Evolutionary conservation across 2,329 filamentous ascomycete species (phyloP), one percentile per base, ranked within the genome.

Genomic region (Helotiales sp.): DNA sequence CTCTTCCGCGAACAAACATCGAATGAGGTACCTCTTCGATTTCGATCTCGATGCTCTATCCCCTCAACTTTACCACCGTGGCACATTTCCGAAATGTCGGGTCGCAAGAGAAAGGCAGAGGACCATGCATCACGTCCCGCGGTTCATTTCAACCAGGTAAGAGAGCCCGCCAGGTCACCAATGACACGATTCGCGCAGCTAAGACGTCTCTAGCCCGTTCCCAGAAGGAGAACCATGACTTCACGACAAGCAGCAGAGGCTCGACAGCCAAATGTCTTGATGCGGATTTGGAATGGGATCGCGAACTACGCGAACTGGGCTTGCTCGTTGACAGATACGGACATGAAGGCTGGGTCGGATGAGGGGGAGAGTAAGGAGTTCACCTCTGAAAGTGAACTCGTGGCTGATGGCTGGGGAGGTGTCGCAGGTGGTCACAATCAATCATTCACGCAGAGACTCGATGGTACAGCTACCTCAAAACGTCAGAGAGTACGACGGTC

Each of bases 81-180:
- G 52, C 43, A 40, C 32, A 37, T 66, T 57, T 24, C 63, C 67
- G 65, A 70, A 61, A 74, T 74, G 73, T 69, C 61, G 59, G 60
- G 55, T 15, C 65, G 58, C 54, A 75, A 75, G 65, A 68, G 74
- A 45, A 75, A 72, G 69, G 73, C 74, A 30, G 40, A 60, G 13
- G 61, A 71, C 34, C 62, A 75, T 63, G 66, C 73, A 60, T 72
- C 65, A 22, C 61, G 67, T 17, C 67, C 69, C 49, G 69, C 70
- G 4, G 49, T 63, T 5, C 6, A 6, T 10, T 34, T 54, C 7
- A 22, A 43, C 7, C 8, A n/a, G 47, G 61, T 54, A 63, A 40
- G 37, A 28, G n/a, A 32, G 24, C 17, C 22, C 37, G 24, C 59
- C 45, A 32, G n/a, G 10, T 61, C 20, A 32, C 30, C 20, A 50